phyloP scores from a whole-genome alignment of 768 basidiomycete genomes.

The Tulasnella sp. region DNA sequence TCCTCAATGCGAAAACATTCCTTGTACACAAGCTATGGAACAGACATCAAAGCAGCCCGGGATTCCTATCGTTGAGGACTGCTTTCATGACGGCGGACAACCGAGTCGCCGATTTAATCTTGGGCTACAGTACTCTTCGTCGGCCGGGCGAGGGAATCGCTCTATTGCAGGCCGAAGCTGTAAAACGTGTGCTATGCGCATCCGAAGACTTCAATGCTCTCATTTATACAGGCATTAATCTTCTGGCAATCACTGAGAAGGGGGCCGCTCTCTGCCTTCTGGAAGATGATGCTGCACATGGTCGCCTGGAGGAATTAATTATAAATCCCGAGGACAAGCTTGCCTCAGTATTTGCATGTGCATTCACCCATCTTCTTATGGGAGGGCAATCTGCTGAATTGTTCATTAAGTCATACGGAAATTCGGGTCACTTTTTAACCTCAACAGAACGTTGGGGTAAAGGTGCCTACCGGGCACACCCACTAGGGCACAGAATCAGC shows the following conservation, averaged over 20 bases:
- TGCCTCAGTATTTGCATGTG: not conserved
- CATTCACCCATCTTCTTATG: not conserved
- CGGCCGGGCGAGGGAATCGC: not conserved
- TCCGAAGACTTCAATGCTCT: not conserved
- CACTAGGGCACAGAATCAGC: no score
- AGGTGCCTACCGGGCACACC: no score
- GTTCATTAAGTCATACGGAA: not conserved
- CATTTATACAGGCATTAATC: not conserved
- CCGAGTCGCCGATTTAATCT: no score
- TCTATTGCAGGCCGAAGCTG: not conserved
- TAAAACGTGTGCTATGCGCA: not conserved
- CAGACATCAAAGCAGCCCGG: no score
- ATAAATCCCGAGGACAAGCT: not conserved
- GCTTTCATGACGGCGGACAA: no score
- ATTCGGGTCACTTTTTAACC: not conserved
- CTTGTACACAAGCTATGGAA: no score
- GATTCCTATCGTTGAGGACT: no score
- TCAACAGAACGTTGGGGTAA: not conserved
- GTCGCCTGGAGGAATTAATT: not conserved
- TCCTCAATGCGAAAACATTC: no score
- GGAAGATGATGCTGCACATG: not conserved
- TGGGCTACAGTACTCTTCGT: no score
- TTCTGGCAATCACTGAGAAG: not conserved
- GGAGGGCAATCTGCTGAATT: not conserved
- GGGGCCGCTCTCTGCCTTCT: not conserved